Evolutionary conservation across 2,329 filamentous ascomycete genomes (phyloP), one percentile per base, ranked within the genome.

Genomic region (Pezizomycotina sp.): DNA sequence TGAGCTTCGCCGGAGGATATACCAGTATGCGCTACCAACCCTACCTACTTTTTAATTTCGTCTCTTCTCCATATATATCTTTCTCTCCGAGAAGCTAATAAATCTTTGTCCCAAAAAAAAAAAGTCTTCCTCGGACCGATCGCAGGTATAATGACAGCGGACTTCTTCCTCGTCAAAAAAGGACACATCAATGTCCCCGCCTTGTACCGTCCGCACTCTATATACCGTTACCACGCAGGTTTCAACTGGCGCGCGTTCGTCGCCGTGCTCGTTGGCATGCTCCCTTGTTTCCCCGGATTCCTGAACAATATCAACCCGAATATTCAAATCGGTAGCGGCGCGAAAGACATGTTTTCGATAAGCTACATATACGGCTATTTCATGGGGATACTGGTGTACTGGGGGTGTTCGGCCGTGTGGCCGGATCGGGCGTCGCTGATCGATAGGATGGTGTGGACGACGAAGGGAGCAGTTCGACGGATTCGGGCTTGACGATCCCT

Each of bases 51-150:
- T 59, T 1, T 42, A 61, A 62, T 29, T 51, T 51, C 20, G 53
- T 53, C 4, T 65, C 60, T 60, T 59, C 55, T 5, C 54, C 60
- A n/a, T n/a, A n/a, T n/a, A n/a, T n/a, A n/a, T n/a, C n/a, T n/a
- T n/a, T n/a, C n/a, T n/a, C n/a, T n/a, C n/a, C n/a, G n/a, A n/a
- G n/a, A n/a, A n/a, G n/a, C n/a, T n/a, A n/a, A n/a, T n/a, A n/a
- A n/a, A n/a, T n/a, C n/a, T n/a, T n/a, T n/a, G n/a, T n/a, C n/a
- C n/a, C n/a, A n/a, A n/a, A n/a, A n/a, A n/a, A n/a, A n/a, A n/a
- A n/a, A n/a, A n/a, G 62, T 77, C 24, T 77, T 78, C 55, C 58
- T 77, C 0, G 71, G 68, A 0, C 71, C 72, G 0, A 71, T 77
- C 39, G 68, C 69, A 0, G 64, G 64, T 1, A 69, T 76, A 45